Evolutionary conservation across 2,329 filamentous ascomycete species (phyloP), one percentile per base, ranked within the genome.

Genomic region (Colletotrichum sp.): DNA sequence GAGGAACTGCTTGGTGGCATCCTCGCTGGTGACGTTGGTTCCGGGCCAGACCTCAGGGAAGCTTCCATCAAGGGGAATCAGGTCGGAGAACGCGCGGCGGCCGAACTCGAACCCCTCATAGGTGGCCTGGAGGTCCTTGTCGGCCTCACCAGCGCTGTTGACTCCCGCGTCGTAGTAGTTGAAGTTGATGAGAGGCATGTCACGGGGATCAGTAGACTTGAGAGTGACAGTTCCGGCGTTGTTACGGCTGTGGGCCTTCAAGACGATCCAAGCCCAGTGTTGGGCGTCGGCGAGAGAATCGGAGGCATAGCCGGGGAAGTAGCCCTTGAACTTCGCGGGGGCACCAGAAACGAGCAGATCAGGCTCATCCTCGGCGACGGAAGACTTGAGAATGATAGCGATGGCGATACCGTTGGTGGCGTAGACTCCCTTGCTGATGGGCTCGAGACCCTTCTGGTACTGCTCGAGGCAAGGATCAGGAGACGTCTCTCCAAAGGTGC

Each of bases 141-240:
- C 80, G 36, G 82, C 85, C 70, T 83, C 80, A 1, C 88, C 80
- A 63, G 88, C 84, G 80, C 88, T 84, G 18, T 87, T 87, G 9
- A 88, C 85, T 3, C 89, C 88, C 26, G 86, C 80, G 16, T 84
- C 85, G 86, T 87, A 92, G 80, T 88, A 90, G 79, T 90, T 90
- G 85, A 92, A 92, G 81, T 89, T 87, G 80, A 93, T 93, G 34
- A 89, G 82, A 0, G 93, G 93, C n/a, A 89, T 88, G 70, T 94
- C 93, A 3, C 89, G 88, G 0, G 93, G 92, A 79, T 94, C 88
- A 0, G 89, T 85, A 0, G 91, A 93, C 30, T 86, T 86, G 5
- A 95, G 86, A 3, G 85, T 89, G n/a, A 95, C 92, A 0, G 88
- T 91, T 18, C 93, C 93, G 13, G 88, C 88, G 65, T 89, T 87